phyloP scores from a whole-genome alignment of 2,329 filamentous ascomycete genomes.

The Cercospora sesami region DNA sequence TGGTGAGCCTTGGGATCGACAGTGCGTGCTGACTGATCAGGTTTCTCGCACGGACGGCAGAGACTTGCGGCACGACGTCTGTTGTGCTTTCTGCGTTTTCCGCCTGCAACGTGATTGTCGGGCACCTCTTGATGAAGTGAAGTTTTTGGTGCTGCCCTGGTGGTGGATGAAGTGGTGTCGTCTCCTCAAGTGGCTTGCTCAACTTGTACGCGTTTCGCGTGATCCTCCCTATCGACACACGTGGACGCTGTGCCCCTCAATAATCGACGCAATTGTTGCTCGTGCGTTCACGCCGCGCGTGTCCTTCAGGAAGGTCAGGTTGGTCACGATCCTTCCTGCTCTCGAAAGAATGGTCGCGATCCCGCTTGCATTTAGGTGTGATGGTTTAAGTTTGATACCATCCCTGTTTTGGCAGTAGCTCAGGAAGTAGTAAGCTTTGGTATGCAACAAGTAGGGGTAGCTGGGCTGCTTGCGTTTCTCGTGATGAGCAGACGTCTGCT shows the following conservation, averaged over 20 bases:
- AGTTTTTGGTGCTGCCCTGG: background rate
- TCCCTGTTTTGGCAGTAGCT: background rate
- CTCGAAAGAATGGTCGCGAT: background rate
- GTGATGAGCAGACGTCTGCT: background rate
- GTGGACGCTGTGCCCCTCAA: background rate
- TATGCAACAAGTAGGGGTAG: conserved; percentile 13
- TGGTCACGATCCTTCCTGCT: background rate
- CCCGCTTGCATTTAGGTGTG: conserved; percentile 3
- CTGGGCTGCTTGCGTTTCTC: background rate
- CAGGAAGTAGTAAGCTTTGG: conserved; percentile 2
- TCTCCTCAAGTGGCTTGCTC: background rate
- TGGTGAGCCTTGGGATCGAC: background rate
- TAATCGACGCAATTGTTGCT: background rate
- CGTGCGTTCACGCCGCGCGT: conserved; percentile 1
- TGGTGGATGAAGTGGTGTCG: background rate
- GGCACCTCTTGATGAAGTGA: background rate
- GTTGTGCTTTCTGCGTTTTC: background rate
- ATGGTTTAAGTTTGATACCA: conserved; percentile 3
- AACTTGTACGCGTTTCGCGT: background rate
- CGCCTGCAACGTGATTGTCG: background rate
- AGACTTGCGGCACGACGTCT: background rate
- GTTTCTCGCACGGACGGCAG: background rate
- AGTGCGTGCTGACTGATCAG: background rate
- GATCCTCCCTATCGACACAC: background rate
- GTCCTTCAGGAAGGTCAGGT: background rate